Evolutionary conservation across 2,329 filamentous ascomycete genomes (phyloP), one percentile per base, ranked within the genome.

Genomic region (Pyrenochaeta sp.): DNA sequence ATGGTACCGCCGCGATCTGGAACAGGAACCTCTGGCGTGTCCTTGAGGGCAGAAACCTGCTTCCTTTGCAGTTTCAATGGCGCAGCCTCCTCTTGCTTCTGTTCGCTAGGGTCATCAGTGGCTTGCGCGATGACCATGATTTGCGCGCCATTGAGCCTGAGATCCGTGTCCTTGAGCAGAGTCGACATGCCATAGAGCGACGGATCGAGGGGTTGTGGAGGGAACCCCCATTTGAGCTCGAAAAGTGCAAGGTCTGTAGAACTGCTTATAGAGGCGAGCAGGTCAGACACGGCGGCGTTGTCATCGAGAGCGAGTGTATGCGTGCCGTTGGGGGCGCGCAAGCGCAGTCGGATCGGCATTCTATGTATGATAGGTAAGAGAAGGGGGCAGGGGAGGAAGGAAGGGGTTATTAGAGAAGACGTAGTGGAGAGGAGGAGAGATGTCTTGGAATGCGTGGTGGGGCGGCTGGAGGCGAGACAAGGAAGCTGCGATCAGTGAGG

Each of bases 181-280:
- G 73, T 80, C 21, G 68, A 63, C 53, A 72, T 68, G 44, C 82
- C 77, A 20, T 80, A 78, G 27, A 74, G 66, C 24, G 81, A 78
- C 7, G 87, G 74, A 23, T 84, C 78, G 11, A 97, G 79, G 1
- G 83, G 77, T 63, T 86, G 84, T 17, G 89, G 86, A 1, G 93
- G 93, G 60, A 88, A 96, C 23, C 90, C 90, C 72, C 87, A 90
- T 76, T 94, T 96, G 51, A 96, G 76, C 29, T 88, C 82, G 63
- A 93, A 91, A 10, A 78, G 76, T 6, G 77, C 61, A 11, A 93
- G 77, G 4, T 81, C 81, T 2, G 88, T 89, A 61, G 83, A 82
- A 35, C 81, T 73, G 37, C 78, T 78, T 60, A 92, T 84, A 35
- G 81, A 76, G 3, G 77, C 66, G 32, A 86, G 74, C 1, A 92